These are phyloP conservation scores for Aureobasidium sp. DNA, from an alignment of 2,329 filamentous ascomycete species.

Conservation along the genomic window DNA sequence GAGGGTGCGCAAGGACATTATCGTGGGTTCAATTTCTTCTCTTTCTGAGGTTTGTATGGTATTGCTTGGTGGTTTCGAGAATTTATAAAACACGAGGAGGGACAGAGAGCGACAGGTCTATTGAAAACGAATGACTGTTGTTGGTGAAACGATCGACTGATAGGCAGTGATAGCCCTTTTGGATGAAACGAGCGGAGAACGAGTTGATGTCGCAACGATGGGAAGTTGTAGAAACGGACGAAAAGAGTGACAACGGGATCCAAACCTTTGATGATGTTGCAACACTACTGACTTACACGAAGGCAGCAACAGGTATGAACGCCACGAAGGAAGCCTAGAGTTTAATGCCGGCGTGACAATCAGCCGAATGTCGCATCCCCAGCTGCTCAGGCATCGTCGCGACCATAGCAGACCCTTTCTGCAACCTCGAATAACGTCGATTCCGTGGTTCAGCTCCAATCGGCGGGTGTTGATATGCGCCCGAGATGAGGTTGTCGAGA, in stretches of 20 bases:
- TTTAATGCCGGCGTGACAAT: conserved; percentile 7
- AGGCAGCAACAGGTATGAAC: not conserved
- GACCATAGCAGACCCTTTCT: not conserved
- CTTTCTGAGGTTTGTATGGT: not conserved
- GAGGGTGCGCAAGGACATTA: conserved; percentile 27
- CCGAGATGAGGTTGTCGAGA: conserved; percentile 4
- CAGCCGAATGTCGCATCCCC: conserved; percentile 11
- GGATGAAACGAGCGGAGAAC: not conserved
- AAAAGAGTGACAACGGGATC: conserved; percentile 2
- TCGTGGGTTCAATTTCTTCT: not conserved
- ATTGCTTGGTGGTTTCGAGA: not conserved
- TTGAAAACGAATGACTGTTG: conserved; percentile 19
- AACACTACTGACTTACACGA: conserved; percentile 2
- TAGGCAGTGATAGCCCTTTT: not conserved
- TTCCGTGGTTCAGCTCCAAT: conserved; percentile 3
- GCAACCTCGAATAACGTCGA: not conserved
- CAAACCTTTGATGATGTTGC: conserved; percentile 1
- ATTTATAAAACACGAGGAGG: not conserved
- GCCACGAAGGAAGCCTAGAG: conserved; percentile 9
- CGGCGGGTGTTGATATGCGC: not conserved
- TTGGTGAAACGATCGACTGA: conserved; percentile 17
- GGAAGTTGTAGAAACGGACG: conserved; percentile 1
- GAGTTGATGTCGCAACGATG: conserved; percentile 6
- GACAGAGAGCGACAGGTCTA: not conserved
- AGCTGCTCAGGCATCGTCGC: not conserved